Base-by-base conservation (phyloP, 192 early-diverging fungal species). In the Rhizoclosmatium sp. region DNA sequence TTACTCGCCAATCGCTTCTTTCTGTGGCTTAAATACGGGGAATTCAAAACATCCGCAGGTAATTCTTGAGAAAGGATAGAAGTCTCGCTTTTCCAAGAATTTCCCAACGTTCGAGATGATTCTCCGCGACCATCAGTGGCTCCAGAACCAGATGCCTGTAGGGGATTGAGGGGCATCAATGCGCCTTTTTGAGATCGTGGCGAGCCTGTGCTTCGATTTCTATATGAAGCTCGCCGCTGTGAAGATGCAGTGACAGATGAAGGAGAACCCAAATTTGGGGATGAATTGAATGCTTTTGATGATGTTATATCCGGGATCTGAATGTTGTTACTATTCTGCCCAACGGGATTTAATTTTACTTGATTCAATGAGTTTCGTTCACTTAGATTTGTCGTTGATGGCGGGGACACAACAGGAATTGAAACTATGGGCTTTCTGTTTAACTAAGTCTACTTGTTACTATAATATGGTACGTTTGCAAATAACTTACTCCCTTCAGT, bases 11-110 rank as follows among this genome's bases (percentile, higher is more conserved):
- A 7, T 7, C 59, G 7, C 45, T 62, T 75, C n/a, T 61, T 75
- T 62, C 59, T n/a, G 14, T 75, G 56, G 47, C 59, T 75, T 0
- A 75, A 21, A 23, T 75, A 75, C 3, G 72, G 72, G 2, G 59
- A 62, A 46, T 75, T 75, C 59, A 62, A 44, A 12, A 59, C 59
- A 59, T 75, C 72, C 2, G 59, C 7, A 19, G 72, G 72, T 21
- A 75, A 62, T 61, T 75, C 72, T 39, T 49, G 48, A 2, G 59
- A 23, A 10, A 59, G 39, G 5, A 62, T n/a, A 14, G 23, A 31
- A 2, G 39, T 59, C 5, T 60, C 72, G 42, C 59, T 75, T 47
- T 62, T 75, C 59, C 72, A 60, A 61, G 16, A 44, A 14, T 16
- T 23, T 21, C 72, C 72, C 45, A 75, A 39, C 5, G 72, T 64